Percentiles rank a stretch among this genome's conserved stretches.
phyloP scores from a whole-genome alignment of 148 eudicot genomes.

The Talinum fruticosum region DNA sequence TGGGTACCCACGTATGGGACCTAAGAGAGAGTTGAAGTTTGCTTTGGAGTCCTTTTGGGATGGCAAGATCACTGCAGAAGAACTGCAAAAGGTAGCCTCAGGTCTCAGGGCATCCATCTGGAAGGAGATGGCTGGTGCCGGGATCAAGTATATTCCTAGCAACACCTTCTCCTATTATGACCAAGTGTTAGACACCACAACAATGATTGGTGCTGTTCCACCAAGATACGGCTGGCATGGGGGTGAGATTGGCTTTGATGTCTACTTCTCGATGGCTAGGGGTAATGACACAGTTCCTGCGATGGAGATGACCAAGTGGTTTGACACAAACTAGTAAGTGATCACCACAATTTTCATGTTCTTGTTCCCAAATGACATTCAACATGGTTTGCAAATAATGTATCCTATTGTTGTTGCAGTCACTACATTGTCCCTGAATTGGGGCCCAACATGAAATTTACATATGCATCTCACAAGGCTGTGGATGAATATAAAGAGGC shows the following conservation, averaged over 20 bases:
- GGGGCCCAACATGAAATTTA: slow-evolving; percentile 72
- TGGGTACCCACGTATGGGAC: slow-evolving; percentile 73
- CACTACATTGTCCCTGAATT: slow-evolving; percentile 89
- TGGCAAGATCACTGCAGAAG: slow-evolving; percentile 52
- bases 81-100: slow-evolving; percentile 48
- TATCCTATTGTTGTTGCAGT: slow-evolving; percentile 37
- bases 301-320: slow-evolving; percentile 81
- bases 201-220: slow-evolving; percentile 73
- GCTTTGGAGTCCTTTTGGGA: slow-evolving; percentile 73
- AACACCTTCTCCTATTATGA: slow-evolving; percentile 71
- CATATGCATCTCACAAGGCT: slow-evolving; percentile 82
- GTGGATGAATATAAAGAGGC: slow-evolving; percentile 83
- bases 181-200: slow-evolving; percentile 62
- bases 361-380: background rate
- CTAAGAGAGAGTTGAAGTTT: slow-evolving; percentile 67
- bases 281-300: slow-evolving; percentile 64
- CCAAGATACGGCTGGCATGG: slow-evolving; percentile 61
- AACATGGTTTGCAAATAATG: background rate
- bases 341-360: background rate
- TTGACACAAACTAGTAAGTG: slow-evolving; percentile 72
- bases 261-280: slow-evolving; percentile 69
- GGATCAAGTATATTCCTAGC: slow-evolving; percentile 64
- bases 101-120: slow-evolving; percentile 49
- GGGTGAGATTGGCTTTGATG: slow-evolving; percentile 59
- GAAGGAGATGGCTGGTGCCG: slow-evolving; percentile 62